These are phyloP conservation scores for Lolium multiflorum DNA, from an alignment of 176 grass and related monocot genomes.

Conservation along the genomic window DNA sequence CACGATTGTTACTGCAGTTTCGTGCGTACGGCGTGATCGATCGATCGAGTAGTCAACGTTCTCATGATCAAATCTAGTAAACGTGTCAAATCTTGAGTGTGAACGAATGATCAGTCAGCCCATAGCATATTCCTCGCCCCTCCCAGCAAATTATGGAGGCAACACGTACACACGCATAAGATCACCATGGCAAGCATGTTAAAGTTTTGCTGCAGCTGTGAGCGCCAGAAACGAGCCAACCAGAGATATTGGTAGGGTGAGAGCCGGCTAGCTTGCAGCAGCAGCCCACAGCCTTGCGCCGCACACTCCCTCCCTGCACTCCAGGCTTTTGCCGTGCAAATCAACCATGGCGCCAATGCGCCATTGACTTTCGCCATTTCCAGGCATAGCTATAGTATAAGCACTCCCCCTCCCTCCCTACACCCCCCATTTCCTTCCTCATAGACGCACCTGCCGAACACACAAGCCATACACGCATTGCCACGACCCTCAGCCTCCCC, in stretches of 20 bases:
- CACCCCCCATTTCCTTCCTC: slow-evolving; percentile 35
- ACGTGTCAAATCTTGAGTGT: slow-evolving; percentile 25
- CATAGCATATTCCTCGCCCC: background rate
- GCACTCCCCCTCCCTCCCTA: background rate
- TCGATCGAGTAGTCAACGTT: background rate
- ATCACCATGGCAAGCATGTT: background rate
- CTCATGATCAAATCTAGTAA: background rate
- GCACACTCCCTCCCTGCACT: slow-evolving; percentile 61
- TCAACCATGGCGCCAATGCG: slow-evolving; percentile 45
- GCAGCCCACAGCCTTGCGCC: slow-evolving; percentile 31
- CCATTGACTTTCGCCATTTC: slow-evolving; percentile 28
- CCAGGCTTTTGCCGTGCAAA: slow-evolving; percentile 69
- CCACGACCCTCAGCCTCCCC: background rate
- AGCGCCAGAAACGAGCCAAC: background rate
- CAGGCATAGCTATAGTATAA: slow-evolving; percentile 50
- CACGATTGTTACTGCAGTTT: background rate
- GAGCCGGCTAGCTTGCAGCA: slow-evolving; percentile 34
- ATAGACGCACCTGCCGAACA: slow-evolving; percentile 2
- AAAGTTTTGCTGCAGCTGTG: background rate
- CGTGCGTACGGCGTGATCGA: background rate
- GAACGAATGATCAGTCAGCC: slow-evolving; percentile 2
- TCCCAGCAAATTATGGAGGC: background rate
- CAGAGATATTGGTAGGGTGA: background rate
- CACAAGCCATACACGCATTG: background rate
- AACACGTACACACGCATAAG: background rate